These are phyloP conservation scores for Tolypocladium sp. DNA, from an alignment of 2,329 filamentous ascomycete genomes.

Conservation along the genomic window DNA sequence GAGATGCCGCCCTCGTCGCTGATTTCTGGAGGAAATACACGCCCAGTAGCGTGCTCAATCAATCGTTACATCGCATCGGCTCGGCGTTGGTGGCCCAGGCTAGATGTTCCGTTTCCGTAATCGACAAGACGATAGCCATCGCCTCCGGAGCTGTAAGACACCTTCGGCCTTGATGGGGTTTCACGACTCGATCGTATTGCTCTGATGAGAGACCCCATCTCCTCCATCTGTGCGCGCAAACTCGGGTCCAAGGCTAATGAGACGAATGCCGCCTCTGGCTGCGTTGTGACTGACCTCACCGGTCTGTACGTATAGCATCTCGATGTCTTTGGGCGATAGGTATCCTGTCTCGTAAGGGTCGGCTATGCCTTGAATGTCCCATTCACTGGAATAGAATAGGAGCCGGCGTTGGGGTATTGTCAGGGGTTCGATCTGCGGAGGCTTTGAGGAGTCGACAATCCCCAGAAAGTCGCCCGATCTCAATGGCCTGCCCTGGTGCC, in stretches of 20 bases:
- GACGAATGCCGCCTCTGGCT: neutral
- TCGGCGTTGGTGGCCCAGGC: neutral
- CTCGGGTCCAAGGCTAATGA: neutral
- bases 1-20: neutral
- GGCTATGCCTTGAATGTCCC: neutral
- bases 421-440: neutral
- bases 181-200: too few relatives aligned
- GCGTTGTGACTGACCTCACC: neutral
- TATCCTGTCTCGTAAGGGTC: neutral
- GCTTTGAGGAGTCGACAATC: neutral
- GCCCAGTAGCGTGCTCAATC: neutral
- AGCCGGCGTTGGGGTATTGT: neutral
- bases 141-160: neutral
- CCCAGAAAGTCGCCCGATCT: neutral
- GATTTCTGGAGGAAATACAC: neutral
- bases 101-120: neutral
- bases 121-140: neutral
- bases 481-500: slow-evolving; percentile 13
- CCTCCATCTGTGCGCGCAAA: neutral
- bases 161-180: neutral
- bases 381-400: neutral
- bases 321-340: neutral
- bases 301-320: too few relatives aligned
- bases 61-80: neutral
- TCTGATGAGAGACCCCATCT: neutral